phyloP scores from a whole-genome alignment of 495 filamentous ascomycete genomes.

The Annulohypoxylon moriforme region DNA sequence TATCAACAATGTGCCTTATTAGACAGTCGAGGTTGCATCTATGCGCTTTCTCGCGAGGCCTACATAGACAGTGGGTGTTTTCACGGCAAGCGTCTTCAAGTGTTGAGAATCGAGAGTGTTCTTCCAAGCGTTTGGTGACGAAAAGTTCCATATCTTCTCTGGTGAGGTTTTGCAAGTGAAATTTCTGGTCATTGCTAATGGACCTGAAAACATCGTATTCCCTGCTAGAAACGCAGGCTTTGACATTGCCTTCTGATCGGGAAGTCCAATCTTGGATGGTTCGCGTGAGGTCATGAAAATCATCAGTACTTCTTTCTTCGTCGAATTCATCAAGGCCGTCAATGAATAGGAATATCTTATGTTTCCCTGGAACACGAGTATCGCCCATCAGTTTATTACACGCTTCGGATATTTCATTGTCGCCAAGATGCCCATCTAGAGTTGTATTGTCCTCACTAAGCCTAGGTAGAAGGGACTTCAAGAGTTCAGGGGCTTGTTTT shows the following conservation, averaged over 20 bases:
- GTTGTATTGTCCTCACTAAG: too few species aligned
- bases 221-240: slow-evolving; percentile 23
- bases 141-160: slow-evolving; percentile 9
- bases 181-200: slow-evolving; percentile 3
- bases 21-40: slow-evolving; percentile 1
- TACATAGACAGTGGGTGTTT: background rate
- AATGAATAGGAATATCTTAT: slow-evolving; percentile 19
- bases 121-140: background rate
- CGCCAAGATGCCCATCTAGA: background rate
- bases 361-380: background rate
- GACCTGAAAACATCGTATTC: slow-evolving; percentile 8
- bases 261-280: slow-evolving; percentile 5
- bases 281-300: slow-evolving; percentile 5
- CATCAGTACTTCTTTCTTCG: background rate
- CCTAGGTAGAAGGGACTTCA: background rate
- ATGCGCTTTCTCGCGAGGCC: background rate
- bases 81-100: background rate
- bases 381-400: background rate
- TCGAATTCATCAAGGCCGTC: slow-evolving; percentile 26
- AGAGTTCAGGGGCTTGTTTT: slow-evolving; percentile 16
- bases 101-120: background rate
- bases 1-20: background rate
- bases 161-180: slow-evolving; percentile 18
- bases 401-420: background rate
- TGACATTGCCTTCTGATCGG: slow-evolving; percentile 7